These are phyloP conservation scores for Neocucurbitaria cava DNA, from an alignment of 2,329 filamentous ascomycete genomes.

Conservation along the genomic window DNA sequence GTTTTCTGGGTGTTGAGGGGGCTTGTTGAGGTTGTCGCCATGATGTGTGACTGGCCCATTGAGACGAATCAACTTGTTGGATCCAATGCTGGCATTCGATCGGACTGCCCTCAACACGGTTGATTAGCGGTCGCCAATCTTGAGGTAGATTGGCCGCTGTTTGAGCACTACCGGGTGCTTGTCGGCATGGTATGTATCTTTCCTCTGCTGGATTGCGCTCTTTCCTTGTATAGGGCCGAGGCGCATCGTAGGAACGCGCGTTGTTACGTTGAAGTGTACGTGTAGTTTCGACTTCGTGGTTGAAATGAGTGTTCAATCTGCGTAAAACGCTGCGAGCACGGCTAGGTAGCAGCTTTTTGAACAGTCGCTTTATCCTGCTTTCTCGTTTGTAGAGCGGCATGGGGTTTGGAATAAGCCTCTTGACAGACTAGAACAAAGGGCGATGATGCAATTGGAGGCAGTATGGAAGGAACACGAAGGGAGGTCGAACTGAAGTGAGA, in stretches of 20 bases:
- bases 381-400: background rate
- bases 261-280: background rate
- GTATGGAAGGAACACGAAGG: too few relatives aligned
- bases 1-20: background rate
- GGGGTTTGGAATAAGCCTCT: background rate
- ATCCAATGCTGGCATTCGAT: background rate
- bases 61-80: background rate
- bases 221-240: background rate
- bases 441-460: background rate
- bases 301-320: background rate
- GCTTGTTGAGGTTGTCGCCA: background rate
- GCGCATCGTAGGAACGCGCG: background rate
- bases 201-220: background rate
- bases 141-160: background rate
- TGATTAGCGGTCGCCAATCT: background rate
- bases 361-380: background rate
- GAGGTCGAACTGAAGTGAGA: background rate
- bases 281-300: background rate
- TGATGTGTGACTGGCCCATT: background rate
- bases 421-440: background rate
- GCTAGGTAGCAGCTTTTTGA: background rate
- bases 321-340: background rate
- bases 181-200: background rate
- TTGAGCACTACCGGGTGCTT: background rate
- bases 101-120: background rate